Conservation (phyloP, 371 early-diverging fungal species). For the Actinomortierella wolfii region DNA sequence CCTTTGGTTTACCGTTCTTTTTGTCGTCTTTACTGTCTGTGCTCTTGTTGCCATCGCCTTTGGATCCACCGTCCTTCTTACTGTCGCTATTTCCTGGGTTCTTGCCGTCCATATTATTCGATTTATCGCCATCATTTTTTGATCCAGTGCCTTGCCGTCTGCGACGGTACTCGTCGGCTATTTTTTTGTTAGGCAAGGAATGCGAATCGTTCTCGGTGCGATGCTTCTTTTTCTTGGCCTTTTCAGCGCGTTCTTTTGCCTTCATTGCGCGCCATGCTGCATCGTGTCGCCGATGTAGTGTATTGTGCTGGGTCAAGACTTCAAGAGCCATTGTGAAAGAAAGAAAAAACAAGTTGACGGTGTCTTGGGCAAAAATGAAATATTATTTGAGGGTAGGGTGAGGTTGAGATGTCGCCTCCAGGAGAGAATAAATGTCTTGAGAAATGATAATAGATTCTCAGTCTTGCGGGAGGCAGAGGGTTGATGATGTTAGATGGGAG, state of each 20-base stretch:
- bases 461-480: too few relatives aligned
- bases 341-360: neutral
- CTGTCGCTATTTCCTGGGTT: neutral
- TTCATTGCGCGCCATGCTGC: constrained; percentile 11
- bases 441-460: too few relatives aligned
- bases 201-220: neutral
- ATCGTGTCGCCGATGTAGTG: constrained; percentile 6
- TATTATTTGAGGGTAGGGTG: neutral
- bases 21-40: neutral
- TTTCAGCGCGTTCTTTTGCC: neutral
- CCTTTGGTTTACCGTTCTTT: neutral
- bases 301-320: neutral
- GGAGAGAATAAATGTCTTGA: too few relatives aligned
- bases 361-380: neutral
- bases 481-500: too few relatives aligned
- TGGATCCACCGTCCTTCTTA: constrained; percentile 1
- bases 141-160: too few relatives aligned
- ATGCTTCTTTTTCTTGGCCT: constrained; percentile 5
- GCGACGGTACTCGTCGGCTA: too few relatives aligned
- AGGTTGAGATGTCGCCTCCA: too few relatives aligned
- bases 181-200: too few relatives aligned
- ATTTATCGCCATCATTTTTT: too few relatives aligned
- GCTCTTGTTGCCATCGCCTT: neutral
- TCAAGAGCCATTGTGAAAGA: neutral
- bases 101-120: neutral